Conservation (phyloP, 768 basidiomycete genomes). For the Psilocybe subaeruginosa region DNA sequence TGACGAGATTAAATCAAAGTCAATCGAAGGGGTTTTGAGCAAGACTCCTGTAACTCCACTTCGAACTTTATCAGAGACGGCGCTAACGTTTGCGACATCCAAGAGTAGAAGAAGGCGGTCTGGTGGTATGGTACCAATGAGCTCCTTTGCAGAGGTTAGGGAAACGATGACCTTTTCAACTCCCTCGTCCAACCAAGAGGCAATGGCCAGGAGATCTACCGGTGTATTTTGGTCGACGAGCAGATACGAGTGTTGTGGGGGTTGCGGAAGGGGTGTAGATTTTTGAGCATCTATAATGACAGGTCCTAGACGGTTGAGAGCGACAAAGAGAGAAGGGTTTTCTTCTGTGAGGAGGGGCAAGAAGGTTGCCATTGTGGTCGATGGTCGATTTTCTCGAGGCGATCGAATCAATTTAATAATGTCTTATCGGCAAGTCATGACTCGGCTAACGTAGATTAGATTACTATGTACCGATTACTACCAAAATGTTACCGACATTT, state of each 20-base stretch:
- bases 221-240: conserved; percentile 55
- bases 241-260: conserved; percentile 46
- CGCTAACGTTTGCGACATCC: conserved; percentile 71
- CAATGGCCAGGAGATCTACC: conserved; percentile 54
- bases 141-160: conserved; percentile 63
- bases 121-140: conserved; percentile 69
- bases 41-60: conserved; percentile 79
- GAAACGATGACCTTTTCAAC: conserved; percentile 81
- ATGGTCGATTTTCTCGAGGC: neutral
- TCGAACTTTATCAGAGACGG: conserved; percentile 75
- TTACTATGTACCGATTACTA: neutral
- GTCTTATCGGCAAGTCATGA: conserved; percentile 3
- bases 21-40: conserved; percentile 72
- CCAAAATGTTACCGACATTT: neutral
- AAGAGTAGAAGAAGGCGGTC: conserved; percentile 78
- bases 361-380: conserved; percentile 49
- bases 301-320: conserved; percentile 78
- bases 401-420: conserved; percentile 10
- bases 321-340: conserved; percentile 51
- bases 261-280: conserved; percentile 32
- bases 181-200: conserved; percentile 75
- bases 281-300: conserved; percentile 54
- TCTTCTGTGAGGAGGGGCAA: conserved; percentile 60
- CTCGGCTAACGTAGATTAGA: conserved; percentile 18
- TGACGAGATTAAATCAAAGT: conserved; percentile 77